Evolutionary conservation across 345 rosid species (phyloP), one percentile per base, ranked within the genome.

Genomic region (Hirschfeldia incana): DNA sequence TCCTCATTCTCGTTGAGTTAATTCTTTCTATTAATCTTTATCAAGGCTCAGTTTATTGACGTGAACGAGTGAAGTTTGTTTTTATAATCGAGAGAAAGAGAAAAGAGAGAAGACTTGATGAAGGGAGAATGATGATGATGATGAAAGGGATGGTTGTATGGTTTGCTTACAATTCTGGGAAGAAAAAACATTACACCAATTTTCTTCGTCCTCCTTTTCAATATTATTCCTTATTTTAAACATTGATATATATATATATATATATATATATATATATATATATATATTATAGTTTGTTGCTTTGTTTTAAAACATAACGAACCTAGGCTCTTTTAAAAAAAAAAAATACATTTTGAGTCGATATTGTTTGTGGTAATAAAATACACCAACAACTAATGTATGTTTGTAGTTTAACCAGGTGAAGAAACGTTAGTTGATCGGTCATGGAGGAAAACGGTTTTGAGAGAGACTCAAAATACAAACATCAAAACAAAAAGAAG

Each of bases 111-210:
- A 80, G 86, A 86, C 90, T 87, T 91, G 81, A 83, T 78, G 84
- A 87, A 85, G 92, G 80, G 94, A 88, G 76, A 85, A 90, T 82
- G 81, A 82, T 85, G 89, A 82, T 88, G 67, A 89, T 89, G 82
- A 86, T 86, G 87, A 81, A 77, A 88, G 75, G 65, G 90, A 89
- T 85, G 85, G 88, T 81, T 85, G 93, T 87, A 87, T 89, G 94
- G 87, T 84, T 95, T 95, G 99, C 99, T 93, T 95, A 93, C 87
- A 91, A 88, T 81, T 90, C 83, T 80, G 96, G 90, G 79, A 88
- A 94, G 80, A 89, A 71, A 78, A 77, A 59, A 28, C 70, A 59
- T 67, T 76, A 60, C 58, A 46, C 33, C 58, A 51, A 26, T 51
- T 70, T 70, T 55, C 11, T 16, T 60, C 55, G 58, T 72, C 72